phyloP scores from a whole-genome alignment of 768 basidiomycete species.

The Collybiopsis luxurians region DNA sequence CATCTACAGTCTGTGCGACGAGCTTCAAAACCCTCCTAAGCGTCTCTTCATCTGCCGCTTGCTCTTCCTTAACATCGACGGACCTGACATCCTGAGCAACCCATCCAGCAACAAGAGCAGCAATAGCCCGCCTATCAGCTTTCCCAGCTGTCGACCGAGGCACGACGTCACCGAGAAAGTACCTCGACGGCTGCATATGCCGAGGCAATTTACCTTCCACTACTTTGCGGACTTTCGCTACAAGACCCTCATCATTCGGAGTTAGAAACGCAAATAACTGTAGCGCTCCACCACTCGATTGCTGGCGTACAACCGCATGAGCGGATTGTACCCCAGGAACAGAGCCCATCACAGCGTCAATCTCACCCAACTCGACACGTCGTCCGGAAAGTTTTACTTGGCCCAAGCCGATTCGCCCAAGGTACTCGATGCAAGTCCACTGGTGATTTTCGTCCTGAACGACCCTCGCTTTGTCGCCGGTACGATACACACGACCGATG shows the following conservation, averaged over 20 bases:
- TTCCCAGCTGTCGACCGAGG: slow-evolving; percentile 5
- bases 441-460: slow-evolving; percentile 20
- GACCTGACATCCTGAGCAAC: background rate
- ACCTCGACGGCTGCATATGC: slow-evolving; percentile 5
- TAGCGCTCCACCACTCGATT: background rate
- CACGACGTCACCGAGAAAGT: background rate
- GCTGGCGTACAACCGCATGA: slow-evolving; percentile 2
- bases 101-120: background rate
- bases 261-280: slow-evolving; percentile 5
- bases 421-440: slow-evolving; percentile 21
- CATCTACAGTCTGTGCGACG: background rate
- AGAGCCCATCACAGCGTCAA: slow-evolving; percentile 2
- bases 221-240: background rate
- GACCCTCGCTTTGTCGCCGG: slow-evolving; percentile 27
- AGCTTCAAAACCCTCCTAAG: slow-evolving; percentile 1
- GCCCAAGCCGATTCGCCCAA: slow-evolving; percentile 29
- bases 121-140: slow-evolving; percentile 4
- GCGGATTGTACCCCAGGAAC: slow-evolving; percentile 1
- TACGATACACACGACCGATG: slow-evolving; percentile 26
- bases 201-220: background rate
- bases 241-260: background rate
- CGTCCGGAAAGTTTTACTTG: slow-evolving; percentile 30
- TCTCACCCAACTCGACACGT: slow-evolving; percentile 27
- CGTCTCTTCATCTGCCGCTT: background rate
- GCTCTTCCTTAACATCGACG: background rate